Percentiles rank a stretch among this genome's conserved stretches.
These are phyloP conservation scores for Penicillium sp. DNA, from an alignment of 2,329 filamentous ascomycete species.

Conservation along the genomic window DNA sequence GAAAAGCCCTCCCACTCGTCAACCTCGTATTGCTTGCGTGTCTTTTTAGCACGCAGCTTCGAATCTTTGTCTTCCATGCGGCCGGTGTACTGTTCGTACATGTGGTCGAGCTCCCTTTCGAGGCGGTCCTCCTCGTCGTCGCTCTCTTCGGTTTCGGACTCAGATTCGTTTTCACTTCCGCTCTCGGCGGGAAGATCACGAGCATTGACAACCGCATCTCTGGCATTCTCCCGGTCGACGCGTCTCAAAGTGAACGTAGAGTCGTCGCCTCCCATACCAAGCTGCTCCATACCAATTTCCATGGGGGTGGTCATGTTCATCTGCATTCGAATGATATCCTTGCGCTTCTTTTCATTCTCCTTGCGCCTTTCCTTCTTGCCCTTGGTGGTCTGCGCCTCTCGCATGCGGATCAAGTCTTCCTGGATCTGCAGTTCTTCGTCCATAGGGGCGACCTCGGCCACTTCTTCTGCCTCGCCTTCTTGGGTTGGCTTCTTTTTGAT, in stretches of 20 bases:
- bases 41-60: conserved; percentile 87
- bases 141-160: conserved; percentile 59
- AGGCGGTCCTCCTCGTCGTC: conserved; percentile 80
- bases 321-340: conserved; percentile 93
- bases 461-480: conserved; percentile 63
- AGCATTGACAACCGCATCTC: conserved; percentile 69
- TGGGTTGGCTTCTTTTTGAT: conserved; percentile 65
- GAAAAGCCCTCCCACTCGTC: conserved; percentile 93
- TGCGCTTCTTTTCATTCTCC: conserved; percentile 92
- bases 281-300: conserved; percentile 91
- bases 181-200: conserved; percentile 68
- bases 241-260: conserved; percentile 83
- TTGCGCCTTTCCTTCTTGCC: conserved; percentile 81
- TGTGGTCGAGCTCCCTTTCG: conserved; percentile 78
- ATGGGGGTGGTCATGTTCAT: conserved; percentile 95
- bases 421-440: conserved; percentile 92
- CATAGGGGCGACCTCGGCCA: conserved; percentile 83
- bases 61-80: conserved; percentile 76
- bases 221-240: conserved; percentile 72
- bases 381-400: conserved; percentile 72
- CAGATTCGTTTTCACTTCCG: conserved; percentile 60
- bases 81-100: conserved; percentile 86
- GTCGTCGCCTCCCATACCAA: conserved; percentile 73
- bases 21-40: conserved; percentile 75
- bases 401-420: conserved; percentile 78